Evolutionary conservation across 2,329 filamentous ascomycete genomes (phyloP).

Genomic region (Cryphonectria naterciae): DNA sequence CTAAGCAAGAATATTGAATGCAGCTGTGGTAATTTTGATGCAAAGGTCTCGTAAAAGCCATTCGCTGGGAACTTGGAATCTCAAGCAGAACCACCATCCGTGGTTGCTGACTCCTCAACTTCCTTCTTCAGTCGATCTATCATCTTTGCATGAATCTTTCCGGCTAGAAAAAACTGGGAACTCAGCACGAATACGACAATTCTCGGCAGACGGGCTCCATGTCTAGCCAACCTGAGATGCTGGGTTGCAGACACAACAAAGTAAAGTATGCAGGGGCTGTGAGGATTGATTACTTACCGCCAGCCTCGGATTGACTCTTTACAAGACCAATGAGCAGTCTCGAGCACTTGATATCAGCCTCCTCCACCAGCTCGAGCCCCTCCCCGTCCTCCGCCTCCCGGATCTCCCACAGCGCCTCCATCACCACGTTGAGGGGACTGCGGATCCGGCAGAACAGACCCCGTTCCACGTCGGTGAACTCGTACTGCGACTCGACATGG

Average conservation of each 20-base stretch:
- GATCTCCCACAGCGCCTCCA: constrained; percentile 58
- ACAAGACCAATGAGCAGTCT: constrained; percentile 53
- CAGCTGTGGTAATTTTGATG: neutral
- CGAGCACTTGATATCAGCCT: constrained; percentile 54
- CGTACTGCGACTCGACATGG: constrained; percentile 57
- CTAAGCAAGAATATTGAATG: neutral
- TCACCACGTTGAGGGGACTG: constrained; percentile 54
- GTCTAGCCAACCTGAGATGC: neutral
- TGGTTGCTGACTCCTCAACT: neutral
- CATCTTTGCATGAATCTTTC: constrained; percentile 54
- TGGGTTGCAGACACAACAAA: neutral
- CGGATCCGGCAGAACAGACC: constrained; percentile 57
- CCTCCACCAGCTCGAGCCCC: constrained; percentile 52
- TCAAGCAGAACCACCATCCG: constrained; percentile 7
- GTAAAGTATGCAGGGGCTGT: neutral
- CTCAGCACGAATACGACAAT: neutral
- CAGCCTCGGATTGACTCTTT: constrained; percentile 54
- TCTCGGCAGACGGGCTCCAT: neutral
- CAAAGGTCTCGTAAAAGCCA: neutral
- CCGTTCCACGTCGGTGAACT: constrained; percentile 53
- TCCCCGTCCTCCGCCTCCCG: constrained; percentile 38
- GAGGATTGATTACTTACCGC: constrained; percentile 42
- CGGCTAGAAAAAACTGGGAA: constrained; percentile 1
- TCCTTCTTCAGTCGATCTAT: constrained; percentile 43
- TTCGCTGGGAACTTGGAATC: neutral